Evolutionary conservation across 129 eudicot genomes (phyloP).

Genomic region (Lactuca saligna): DNA sequence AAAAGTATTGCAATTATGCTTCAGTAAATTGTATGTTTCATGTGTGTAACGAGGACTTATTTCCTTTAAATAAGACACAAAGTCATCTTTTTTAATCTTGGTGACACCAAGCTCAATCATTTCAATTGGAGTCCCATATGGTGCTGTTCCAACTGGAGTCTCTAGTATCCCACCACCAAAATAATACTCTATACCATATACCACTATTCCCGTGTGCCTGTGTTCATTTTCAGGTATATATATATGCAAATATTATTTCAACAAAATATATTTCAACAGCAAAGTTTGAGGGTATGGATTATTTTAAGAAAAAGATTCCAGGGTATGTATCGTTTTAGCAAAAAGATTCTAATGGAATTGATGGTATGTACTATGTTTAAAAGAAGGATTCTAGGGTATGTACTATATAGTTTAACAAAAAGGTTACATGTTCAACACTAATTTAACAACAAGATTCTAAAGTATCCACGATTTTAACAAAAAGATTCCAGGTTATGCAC

Average conservation of each 20-base stretch:
- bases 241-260: neutral
- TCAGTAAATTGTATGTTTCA: slow-evolving; percentile 70
- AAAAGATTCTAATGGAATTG: too few species aligned
- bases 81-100: slow-evolving; percentile 60
- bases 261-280: neutral
- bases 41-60: slow-evolving; percentile 79
- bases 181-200: slow-evolving; percentile 72
- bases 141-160: slow-evolving; percentile 58
- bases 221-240: slow-evolving; percentile 6
- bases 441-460: too few species aligned
- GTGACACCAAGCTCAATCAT: slow-evolving; percentile 75
- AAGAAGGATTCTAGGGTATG: too few species aligned
- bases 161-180: slow-evolving; percentile 85
- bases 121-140: slow-evolving; percentile 72
- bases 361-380: too few species aligned
- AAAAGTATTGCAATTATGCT: slow-evolving; percentile 84
- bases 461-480: too few species aligned
- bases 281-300: too few species aligned
- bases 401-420: too few species aligned
- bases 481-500: too few species aligned
- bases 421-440: too few species aligned
- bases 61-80: slow-evolving; percentile 64
- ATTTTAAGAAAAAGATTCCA: too few species aligned
- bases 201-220: slow-evolving; percentile 89
- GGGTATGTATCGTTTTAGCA: too few species aligned